Percentiles rank a stretch among this genome's conserved stretches.
Evolutionary conservation across 345 rosid species (phyloP).

Genomic region (Linum tenue): DNA sequence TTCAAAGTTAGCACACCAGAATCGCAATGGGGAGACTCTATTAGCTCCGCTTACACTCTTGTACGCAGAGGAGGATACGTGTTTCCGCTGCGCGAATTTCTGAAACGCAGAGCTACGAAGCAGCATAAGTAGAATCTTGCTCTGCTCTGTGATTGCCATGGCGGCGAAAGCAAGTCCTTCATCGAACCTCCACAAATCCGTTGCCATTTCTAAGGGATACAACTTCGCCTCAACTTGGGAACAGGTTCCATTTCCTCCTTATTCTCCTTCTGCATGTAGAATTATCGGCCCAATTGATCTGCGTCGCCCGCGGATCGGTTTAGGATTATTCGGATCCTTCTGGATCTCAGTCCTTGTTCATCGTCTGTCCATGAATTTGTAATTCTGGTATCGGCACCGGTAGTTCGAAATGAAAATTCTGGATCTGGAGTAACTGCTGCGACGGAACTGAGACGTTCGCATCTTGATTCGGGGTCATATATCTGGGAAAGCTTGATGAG

Average conservation of each 20-base stretch:
- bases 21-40: no score
- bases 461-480: neutral
- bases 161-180: constrained; percentile 40
- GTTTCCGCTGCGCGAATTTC: no score
- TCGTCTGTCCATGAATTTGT: neutral
- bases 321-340: neutral
- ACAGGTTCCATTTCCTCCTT: constrained; percentile 40
- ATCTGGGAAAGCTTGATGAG: neutral
- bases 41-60: no score
- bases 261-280: neutral
- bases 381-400: neutral
- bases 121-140: neutral
- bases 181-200: constrained; percentile 48
- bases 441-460: neutral
- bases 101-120: neutral
- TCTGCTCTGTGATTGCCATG: constrained; percentile 19
- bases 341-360: neutral
- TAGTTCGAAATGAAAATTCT: neutral
- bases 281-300: neutral
- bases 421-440: neutral
- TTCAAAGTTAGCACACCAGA: no score
- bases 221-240: constrained; percentile 96
- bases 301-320: neutral
- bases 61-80: no score
- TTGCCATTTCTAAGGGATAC: constrained; percentile 85